Percentiles rank a stretch among this genome's conserved stretches.
Evolutionary conservation across 768 basidiomycete genomes (phyloP).

Genomic region (Termitomyces eurrhizus): DNA sequence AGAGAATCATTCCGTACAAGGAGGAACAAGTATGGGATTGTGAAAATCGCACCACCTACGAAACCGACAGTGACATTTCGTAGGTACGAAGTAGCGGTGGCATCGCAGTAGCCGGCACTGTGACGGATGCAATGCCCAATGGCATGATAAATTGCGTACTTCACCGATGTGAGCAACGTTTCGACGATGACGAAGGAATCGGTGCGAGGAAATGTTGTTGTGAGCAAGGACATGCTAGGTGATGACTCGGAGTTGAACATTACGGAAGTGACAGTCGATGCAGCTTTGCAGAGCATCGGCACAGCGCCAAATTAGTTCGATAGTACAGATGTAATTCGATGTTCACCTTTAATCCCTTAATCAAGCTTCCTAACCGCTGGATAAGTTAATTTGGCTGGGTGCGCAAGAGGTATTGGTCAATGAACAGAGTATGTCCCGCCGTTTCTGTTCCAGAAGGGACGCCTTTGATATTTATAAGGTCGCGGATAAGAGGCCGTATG

Average conservation of each 20-base stretch:
- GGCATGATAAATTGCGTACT: constrained; percentile 18
- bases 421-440: not conserved
- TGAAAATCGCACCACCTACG: constrained; percentile 17
- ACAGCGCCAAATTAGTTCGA: not conserved
- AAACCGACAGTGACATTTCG: constrained; percentile 10
- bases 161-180: constrained; percentile 17
- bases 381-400: not conserved
- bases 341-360: not conserved
- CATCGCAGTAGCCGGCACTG: not conserved
- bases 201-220: not conserved
- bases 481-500: not conserved
- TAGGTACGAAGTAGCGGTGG: constrained; percentile 1
- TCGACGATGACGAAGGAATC: constrained; percentile 15
- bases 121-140: constrained; percentile 8
- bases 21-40: constrained; percentile 16
- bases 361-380: not conserved
- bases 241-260: not conserved
- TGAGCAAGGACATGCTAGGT: not conserved
- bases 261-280: not conserved
- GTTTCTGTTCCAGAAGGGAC: not conserved
- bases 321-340: not conserved
- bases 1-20: not conserved
- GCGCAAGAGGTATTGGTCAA: not conserved
- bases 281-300: not conserved
- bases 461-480: not conserved